Percentiles rank a stretch among this genome's conserved stretches.
Evolutionary conservation across 768 basidiomycete species (phyloP).

Genomic region (Boletus insuetus): DNA sequence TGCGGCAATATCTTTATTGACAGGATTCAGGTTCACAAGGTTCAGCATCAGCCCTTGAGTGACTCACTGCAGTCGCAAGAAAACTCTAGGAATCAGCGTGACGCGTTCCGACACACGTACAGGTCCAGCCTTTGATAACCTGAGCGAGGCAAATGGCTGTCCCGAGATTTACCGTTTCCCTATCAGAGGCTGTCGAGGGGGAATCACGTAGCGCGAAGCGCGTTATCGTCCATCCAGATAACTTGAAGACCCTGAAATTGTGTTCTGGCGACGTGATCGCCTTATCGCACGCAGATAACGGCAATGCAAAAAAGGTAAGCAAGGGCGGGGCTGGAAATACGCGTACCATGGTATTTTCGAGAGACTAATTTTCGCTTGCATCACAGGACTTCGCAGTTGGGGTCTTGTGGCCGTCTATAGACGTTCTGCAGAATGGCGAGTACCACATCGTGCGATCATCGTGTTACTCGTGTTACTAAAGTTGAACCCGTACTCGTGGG

Average conservation of each 20-base stretch:
- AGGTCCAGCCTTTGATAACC: not conserved
- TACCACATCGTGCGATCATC: constrained; percentile 13
- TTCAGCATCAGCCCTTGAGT: not conserved
- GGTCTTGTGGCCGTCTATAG: constrained; percentile 72
- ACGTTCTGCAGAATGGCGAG: constrained; percentile 58
- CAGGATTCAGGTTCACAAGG: not conserved
- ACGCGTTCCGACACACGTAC: not conserved
- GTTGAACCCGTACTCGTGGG: constrained; percentile 9
- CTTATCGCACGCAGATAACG: constrained; percentile 42
- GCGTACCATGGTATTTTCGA: constrained; percentile 6
- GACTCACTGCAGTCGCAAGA: not conserved
- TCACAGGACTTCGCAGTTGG: constrained; percentile 64
- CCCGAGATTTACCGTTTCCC: constrained; percentile 38
- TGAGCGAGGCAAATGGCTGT: constrained; percentile 13
- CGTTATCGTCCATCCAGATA: constrained; percentile 60
- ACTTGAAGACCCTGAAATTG: constrained; percentile 57
- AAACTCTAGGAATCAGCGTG: not conserved
- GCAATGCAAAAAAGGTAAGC: constrained; percentile 35
- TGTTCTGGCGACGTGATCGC: constrained; percentile 69
- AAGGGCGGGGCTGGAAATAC: constrained; percentile 10
- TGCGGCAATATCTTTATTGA: constrained; percentile 3
- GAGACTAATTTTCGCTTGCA: constrained; percentile 14
- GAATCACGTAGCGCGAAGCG: constrained; percentile 57
- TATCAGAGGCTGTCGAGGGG: constrained; percentile 34
- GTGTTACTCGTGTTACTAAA: constrained; percentile 9